These are phyloP conservation scores for Neurospora terricola DNA, from an alignment of 495 filamentous ascomycete species.

Conservation along the genomic window DNA sequence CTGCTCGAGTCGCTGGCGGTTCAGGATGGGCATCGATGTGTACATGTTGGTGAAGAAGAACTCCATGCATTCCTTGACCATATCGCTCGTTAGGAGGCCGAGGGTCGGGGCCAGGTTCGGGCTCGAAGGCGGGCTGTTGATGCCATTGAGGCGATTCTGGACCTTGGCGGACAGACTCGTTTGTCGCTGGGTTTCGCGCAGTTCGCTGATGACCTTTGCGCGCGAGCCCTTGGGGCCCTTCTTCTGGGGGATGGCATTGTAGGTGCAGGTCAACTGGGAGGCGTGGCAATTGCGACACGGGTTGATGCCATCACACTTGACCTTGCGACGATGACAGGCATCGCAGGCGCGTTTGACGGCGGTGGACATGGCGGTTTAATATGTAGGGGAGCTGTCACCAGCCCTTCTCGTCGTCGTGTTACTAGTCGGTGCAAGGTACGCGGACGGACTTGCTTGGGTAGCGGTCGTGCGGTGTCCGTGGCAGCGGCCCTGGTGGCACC, in stretches of 20 bases:
- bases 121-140: conserved; percentile 32
- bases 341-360: conserved; percentile 65
- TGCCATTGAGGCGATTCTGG: conserved; percentile 33
- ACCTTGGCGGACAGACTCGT: conserved; percentile 45
- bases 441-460: not conserved
- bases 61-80: conserved; percentile 62
- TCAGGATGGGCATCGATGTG: conserved; percentile 71
- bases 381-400: too few species aligned
- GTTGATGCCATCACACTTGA: conserved; percentile 64
- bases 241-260: conserved; percentile 76
- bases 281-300: conserved; percentile 63
- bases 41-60: conserved; percentile 82
- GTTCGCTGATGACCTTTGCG: conserved; percentile 72
- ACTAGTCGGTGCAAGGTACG: not conserved
- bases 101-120: conserved; percentile 40
- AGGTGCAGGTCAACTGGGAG: conserved; percentile 63
- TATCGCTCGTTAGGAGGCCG: conserved; percentile 47
- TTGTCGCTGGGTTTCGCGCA: conserved; percentile 56
- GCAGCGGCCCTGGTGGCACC: conserved; percentile 6
- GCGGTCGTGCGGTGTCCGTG: not conserved
- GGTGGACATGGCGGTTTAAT: conserved; percentile 31
- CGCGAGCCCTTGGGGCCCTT: conserved; percentile 76
- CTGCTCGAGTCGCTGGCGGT: conserved; percentile 55
- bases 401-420: not conserved
- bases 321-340: conserved; percentile 75